These are phyloP conservation scores for Globisporangium heterothallicum DNA, from an alignment of 352 stramenopile genomes.

Conservation along the genomic window DNA sequence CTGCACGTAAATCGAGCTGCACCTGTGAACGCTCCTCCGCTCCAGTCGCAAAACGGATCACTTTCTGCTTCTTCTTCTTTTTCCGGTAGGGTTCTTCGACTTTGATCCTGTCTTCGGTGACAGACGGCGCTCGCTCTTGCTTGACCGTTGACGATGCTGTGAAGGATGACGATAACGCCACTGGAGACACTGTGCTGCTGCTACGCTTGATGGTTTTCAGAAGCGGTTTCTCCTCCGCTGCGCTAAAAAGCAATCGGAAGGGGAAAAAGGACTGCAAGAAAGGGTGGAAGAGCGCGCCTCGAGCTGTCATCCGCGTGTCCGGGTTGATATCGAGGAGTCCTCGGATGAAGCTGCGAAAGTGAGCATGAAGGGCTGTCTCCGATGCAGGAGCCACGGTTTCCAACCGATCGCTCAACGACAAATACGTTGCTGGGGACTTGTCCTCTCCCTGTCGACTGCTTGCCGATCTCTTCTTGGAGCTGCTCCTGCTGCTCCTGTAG, in stretches of 20 bases:
- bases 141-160: background rate
- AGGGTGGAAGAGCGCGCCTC: conserved; percentile 51
- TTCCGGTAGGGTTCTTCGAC: no score
- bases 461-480: background rate
- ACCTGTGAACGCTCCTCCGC: background rate
- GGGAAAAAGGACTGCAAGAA: conserved; percentile 70
- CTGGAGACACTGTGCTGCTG: no score
- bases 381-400: conserved; percentile 22
- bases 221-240: background rate
- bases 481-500: conserved; percentile 3
- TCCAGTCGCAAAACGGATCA: background rate
- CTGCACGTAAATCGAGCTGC: conserved; percentile 6
- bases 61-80: conserved; percentile 7
- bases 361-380: conserved; percentile 1
- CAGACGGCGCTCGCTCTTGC: conserved; percentile 8
- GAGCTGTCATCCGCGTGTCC: conserved; percentile 34
- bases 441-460: background rate
- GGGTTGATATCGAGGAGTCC: conserved; percentile 48
- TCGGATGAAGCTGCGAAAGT: conserved; percentile 54
- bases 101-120: conserved; percentile 9
- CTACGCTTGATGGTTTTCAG: background rate
- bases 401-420: conserved; percentile 22
- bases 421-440: background rate
- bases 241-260: conserved; percentile 50
- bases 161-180: no score